Evolutionary conservation across 2,329 filamentous ascomycete species (phyloP), one percentile per base, ranked within the genome.

Genomic region (Aspergillus oerlinghausenensis): DNA sequence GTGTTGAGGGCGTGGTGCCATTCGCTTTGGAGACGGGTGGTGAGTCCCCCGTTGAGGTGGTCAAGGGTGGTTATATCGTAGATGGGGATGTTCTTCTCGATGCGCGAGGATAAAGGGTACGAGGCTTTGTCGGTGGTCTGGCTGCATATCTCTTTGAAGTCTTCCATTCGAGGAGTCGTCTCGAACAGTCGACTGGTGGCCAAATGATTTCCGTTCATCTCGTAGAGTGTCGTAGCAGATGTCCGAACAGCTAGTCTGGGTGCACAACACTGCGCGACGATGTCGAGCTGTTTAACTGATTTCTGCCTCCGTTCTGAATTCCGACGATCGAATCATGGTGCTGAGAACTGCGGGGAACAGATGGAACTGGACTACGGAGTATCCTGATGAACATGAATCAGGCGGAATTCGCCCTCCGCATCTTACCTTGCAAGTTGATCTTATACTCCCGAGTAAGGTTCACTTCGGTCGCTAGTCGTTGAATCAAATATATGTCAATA

Each of bases 1-100:
- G 75, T 72, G 55, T 79, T 74, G 2, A 87, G 78, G 55, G 83
- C 77, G 57, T 82, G 76, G 63, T 85, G 80, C 79, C 83, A 84
- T 73, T 87, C 84, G 60, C 86, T 79, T 67, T 86, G 82, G 2
- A 86, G 76, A 3, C 68, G 63, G 17, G 70, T 60, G 28, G 72
- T 65, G n/a, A 68, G 63, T 1, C 61, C 48, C 6, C 63, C 11
- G 26, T 73, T 67, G 0, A 71, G 56, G 3, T 72, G 63, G 3
- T 76, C 67, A 55, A 76, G 74, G 2, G 65, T 58, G 0, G 70
- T 62, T 5, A 83, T 72, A 35, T 81, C 69, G 70, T 86, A 86
- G 58, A 85, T 77, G 0, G 84, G 83, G 3, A 86, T 74, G 60
- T 84, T 84, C 42, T 76, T 70, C 23, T 75, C 54, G 25, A 84